Evolutionary conservation across 2,329 filamentous ascomycete species (phyloP).

Genomic region (Botryotinia narcissicola): DNA sequence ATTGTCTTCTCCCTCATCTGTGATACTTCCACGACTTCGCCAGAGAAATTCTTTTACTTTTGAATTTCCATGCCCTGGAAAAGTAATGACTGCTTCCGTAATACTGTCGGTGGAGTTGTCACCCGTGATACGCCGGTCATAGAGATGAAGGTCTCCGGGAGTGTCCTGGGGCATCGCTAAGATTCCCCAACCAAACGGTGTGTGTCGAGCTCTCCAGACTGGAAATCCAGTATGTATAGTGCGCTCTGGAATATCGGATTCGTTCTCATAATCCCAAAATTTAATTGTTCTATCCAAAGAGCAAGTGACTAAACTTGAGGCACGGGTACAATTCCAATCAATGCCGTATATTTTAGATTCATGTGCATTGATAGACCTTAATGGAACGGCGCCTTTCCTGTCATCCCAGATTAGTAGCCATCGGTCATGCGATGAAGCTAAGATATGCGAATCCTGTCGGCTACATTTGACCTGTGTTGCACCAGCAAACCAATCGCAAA

Average conservation of each 20-base stretch:
- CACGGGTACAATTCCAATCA: conserved; percentile 82
- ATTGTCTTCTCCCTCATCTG: conserved; percentile 68
- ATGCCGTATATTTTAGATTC: conserved; percentile 92
- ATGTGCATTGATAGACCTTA: conserved; percentile 84
- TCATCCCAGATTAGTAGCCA: conserved; percentile 90
- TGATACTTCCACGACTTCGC: conserved; percentile 69
- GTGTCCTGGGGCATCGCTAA: conserved; percentile 91
- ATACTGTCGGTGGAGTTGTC: conserved; percentile 45
- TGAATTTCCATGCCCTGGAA: conserved; percentile 57
- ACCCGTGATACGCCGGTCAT: conserved; percentile 59
- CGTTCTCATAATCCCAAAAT: conserved; percentile 77
- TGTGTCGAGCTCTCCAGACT: conserved; percentile 87
- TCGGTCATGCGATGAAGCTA: conserved; percentile 88
- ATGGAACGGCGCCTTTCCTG: conserved; percentile 70
- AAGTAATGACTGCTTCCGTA: conserved; percentile 54
- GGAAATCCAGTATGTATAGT: conserved; percentile 81
- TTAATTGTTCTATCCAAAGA: conserved; percentile 91
- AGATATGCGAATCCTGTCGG: conserved; percentile 77
- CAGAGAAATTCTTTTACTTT: conserved; percentile 91
- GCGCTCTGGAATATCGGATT: conserved; percentile 66
- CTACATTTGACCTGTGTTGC: conserved; percentile 97
- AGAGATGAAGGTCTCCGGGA: conserved; percentile 80
- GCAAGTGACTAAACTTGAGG: conserved; percentile 76
- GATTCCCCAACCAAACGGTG: conserved; percentile 82
- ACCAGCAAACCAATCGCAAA: conserved; percentile 90